Conservation (phyloP, 306 rosid species). For the Citrullus mucosospermus region DNA sequence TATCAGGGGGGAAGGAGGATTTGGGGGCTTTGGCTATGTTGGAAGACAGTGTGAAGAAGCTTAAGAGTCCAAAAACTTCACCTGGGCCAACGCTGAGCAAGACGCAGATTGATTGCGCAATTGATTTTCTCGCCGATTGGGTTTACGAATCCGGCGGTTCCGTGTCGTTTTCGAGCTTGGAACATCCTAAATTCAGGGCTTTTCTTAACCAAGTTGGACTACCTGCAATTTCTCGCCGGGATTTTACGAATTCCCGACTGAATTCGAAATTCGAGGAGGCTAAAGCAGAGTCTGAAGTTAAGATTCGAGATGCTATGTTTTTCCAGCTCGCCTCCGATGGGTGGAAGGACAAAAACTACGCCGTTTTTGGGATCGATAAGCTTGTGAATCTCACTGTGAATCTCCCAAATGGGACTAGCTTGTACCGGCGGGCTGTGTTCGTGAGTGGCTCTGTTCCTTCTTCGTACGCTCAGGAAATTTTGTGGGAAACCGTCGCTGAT, state of each 20-base stretch:
- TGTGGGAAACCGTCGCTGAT: slow-evolving; percentile 82
- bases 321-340: slow-evolving; percentile 77
- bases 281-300: slow-evolving; percentile 59
- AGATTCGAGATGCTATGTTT: slow-evolving; percentile 83
- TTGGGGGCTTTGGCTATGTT: slow-evolving; percentile 85
- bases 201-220: slow-evolving; percentile 73
- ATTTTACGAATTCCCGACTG: slow-evolving; percentile 39
- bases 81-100: slow-evolving; percentile 59
- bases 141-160: slow-evolving; percentile 72
- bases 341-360: slow-evolving; percentile 42
- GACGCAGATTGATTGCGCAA: slow-evolving; percentile 49
- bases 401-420: slow-evolving; percentile 85
- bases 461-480: slow-evolving; percentile 64
- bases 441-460: slow-evolving; percentile 60
- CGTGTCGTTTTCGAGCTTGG: slow-evolving; percentile 63
- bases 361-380: slow-evolving; percentile 27
- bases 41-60: slow-evolving; percentile 90
- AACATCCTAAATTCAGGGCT: slow-evolving; percentile 74
- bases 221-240: slow-evolving; percentile 48
- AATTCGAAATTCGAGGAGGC: slow-evolving; percentile 58
- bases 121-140: slow-evolving; percentile 76
- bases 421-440: slow-evolving; percentile 67
- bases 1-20: slow-evolving; percentile 89
- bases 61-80: slow-evolving; percentile 83
- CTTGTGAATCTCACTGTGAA: slow-evolving; percentile 68